Evolutionary conservation across 2,329 filamentous ascomycete genomes (phyloP), one percentile per base, ranked within the genome.

Genomic region (Fusarium paranaense): DNA sequence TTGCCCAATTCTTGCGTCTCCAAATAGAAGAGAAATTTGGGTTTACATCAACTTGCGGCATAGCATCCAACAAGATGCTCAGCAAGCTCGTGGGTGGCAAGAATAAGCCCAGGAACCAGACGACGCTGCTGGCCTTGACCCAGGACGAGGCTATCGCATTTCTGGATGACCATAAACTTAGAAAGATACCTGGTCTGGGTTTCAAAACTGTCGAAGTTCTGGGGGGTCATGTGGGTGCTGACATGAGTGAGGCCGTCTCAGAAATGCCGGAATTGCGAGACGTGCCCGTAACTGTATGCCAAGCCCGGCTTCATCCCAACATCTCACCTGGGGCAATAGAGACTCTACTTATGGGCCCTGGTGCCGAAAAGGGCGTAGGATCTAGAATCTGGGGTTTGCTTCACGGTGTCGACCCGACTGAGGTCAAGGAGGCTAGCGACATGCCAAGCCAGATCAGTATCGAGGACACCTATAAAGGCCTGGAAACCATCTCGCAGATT

Each of bases 401-500:
- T 3, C 92, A 98, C 80, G 96, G 95, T 7, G 87, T 95, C 32
- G 96, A 98, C 80, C 84, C 91, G 62, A 87, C 89, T 1, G 91
- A 94, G 67, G 95, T 98, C 20, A 90, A 91, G 59, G 87, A 91
- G 71, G 93, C 91, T 2, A 90, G 90, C 75, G 89, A 91, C 52
- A 83, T 97, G 2, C 96, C 96, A 0, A 91, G 90, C 1, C 95
- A 98, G 82, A 97, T 98, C 80, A 97, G 94, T 81, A 97, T 98
- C 72, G 96, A 98, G 80, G 95, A 98, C 82, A 97, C 95, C 18
- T 98, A 97, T 56, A 88, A 90, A 27, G 90, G 91, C 18, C 85
- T 98, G 1, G 89, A 93, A 74, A 91, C 87, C 0, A 80, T 92
- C 61, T 82, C 89, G 1, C 88, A 91, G 67, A 90, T 97, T 33